Evolutionary conservation across 1,284 basidiomycete species (phyloP).

Genomic region (Ustilago crameri): DNA sequence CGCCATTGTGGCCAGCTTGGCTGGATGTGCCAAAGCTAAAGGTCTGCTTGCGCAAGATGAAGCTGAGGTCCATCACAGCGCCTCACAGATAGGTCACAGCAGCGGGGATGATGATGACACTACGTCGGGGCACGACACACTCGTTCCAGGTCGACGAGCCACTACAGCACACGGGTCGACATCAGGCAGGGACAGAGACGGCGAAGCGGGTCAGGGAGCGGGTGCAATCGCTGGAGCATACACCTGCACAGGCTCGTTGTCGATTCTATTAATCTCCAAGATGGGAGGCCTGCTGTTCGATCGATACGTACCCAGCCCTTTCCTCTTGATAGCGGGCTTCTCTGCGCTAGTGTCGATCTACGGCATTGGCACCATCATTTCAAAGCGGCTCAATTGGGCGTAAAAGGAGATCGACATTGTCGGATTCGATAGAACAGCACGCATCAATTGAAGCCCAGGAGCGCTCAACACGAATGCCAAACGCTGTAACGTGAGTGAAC

Average conservation of each 20-base stretch:
- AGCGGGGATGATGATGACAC: constrained; percentile 4
- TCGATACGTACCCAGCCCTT: constrained; percentile 47
- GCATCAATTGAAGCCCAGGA: neutral
- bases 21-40: constrained; percentile 40
- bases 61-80: neutral
- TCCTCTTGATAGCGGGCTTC: constrained; percentile 49
- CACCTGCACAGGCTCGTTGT: constrained; percentile 48
- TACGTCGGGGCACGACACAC: constrained; percentile 5
- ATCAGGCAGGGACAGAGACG: neutral
- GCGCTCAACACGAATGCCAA: no score
- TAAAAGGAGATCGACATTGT: no score
- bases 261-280: constrained; percentile 52
- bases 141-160: neutral
- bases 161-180: constrained; percentile 2
- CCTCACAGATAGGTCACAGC: no score
- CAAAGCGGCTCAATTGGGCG: constrained; percentile 6
- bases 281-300: constrained; percentile 54
- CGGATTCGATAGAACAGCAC: no score
- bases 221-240: constrained; percentile 57
- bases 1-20: constrained; percentile 50
- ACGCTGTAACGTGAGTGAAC: no score
- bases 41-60: constrained; percentile 10
- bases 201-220: constrained; percentile 18
- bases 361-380: constrained; percentile 6
- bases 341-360: constrained; percentile 33